Conservation (phyloP, 208 protist species). For the Leishmania arabica region DNA sequence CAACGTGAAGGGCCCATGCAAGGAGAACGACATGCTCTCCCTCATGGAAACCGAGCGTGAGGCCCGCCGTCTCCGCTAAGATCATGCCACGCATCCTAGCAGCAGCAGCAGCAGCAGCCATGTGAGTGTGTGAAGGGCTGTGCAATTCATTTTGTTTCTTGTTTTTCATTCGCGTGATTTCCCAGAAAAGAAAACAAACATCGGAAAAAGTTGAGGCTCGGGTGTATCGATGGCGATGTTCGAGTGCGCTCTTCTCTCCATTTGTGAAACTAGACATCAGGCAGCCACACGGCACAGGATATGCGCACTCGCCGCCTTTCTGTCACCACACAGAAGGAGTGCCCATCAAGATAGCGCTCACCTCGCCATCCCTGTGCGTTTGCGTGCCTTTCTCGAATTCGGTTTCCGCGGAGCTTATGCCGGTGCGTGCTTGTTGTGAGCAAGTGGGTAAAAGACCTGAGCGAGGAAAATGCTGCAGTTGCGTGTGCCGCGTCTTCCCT, state of each 20-base stretch:
- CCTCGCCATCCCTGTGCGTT: background rate
- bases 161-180: slow-evolving; percentile 28
- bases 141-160: slow-evolving; percentile 18
- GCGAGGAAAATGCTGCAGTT: background rate
- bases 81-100: slow-evolving; percentile 34
- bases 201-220: background rate
- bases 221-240: background rate
- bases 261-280: background rate
- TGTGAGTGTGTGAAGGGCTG: background rate
- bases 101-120: slow-evolving; percentile 2
- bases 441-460: background rate
- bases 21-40: slow-evolving; percentile 98
- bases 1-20: slow-evolving; percentile 99
- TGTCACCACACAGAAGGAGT: too few species aligned
- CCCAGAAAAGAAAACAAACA: background rate
- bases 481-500: background rate
- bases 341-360: background rate
- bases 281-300: background rate
- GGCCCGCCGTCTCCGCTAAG: slow-evolving; percentile 94
- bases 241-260: background rate
- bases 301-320: background rate
- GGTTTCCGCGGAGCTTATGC: background rate
- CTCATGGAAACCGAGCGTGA: slow-evolving; percentile 99
- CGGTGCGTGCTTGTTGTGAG: background rate
- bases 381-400: background rate